Evolutionary conservation across 352 stramenopile genomes (phyloP), one percentile per base, ranked within the genome.

Genomic region (Halophytophthora polymorphica): DNA sequence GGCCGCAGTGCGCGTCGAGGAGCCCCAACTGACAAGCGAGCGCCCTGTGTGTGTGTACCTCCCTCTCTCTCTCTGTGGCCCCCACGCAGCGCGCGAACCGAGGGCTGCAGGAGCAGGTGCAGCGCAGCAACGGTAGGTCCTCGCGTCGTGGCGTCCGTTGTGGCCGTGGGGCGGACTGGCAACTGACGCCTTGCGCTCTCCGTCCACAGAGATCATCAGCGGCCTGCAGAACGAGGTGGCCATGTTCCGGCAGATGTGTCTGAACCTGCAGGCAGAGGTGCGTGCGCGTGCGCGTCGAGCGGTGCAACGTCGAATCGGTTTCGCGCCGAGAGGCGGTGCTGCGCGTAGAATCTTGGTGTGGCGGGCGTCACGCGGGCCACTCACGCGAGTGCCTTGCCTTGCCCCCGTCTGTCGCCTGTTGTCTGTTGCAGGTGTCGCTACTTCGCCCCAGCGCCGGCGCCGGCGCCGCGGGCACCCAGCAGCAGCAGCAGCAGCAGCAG

Each of bases 241-340:
- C 23, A 87, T 92, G 75, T 90, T 90, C 51, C 78, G 77, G 39
- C 74, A 90, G 53, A 88, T 92, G 74, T 92, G 82, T 58, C 58
- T 90, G 41, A 90, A 79, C 51, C 68, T 90, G 34, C 82, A 92
- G 63, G 55, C 71, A 23, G 77, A 92, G 71, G 82, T 92, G 49
- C 63, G 70, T 69, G 10, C 8, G 6, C 18, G 31, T 31, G 25
- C 25, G 25, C 4, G n/a, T n/a, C n/a, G n/a, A n/a, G n/a, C n/a
- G n/a, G n/a, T n/a, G n/a, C n/a, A n/a, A n/a, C n/a, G n/a, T n/a
- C n/a, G 3, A 41, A 18, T 41, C 13, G 34, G 17, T 36, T 31
- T 31, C 37, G 33, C 46, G 28, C 6, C 35, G n/a, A 28, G 42
- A 50, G 28, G 23, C 8, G 18, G 39, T 56, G 39, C 46, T 22